Base-by-base conservation (phyloP, 2,329 filamentous ascomycete species). In the Fusarium caatingaense region DNA sequence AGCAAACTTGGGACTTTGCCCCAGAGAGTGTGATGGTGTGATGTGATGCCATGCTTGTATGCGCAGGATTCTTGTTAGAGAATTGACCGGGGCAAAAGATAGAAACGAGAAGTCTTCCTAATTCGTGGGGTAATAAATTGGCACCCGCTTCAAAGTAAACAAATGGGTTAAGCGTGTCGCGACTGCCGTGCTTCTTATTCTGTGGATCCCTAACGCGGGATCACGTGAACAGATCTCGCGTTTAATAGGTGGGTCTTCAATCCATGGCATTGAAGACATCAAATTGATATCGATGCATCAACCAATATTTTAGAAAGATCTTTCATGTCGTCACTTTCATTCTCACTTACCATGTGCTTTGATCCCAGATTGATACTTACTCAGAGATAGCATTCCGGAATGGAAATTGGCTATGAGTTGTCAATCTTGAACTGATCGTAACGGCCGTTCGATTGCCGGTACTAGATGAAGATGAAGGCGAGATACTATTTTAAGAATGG, bases 1-100 rank as follows among this genome's bases (percentile, higher is more conserved):
- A 69, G 72, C 71, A 72, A 68, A 64, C 45, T 51, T 73, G 47
- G 54, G 64, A 63, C 61, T 51, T 51, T 51, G 64, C 54, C 63
- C 55, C 40, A 45, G 34, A 25, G 45, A 61, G 47, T 54, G 61
- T 68, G 61, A 69, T 69, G 63, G 68, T 71, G 69, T 74, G 71
- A 73, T 76, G 49, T 53, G 34, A 44, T 44, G 41, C 41, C 21
- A 23, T 44, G 68, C 66, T 62, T 30, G 28, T 30, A 73, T 62
- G 64, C 71, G 68, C 75, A 75, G 72, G 56, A 69, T 60, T 55
- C 49, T 62, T 56, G 75, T 77, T 73, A 76, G 72, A 76, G 68
- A 73, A 60, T 50, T 42, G 42, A 57, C 71, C 65, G 64, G 72
- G 74, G 65, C 41, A 55, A 27, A 15, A 48, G 57, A 44, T 58